Base-by-base conservation (phyloP, 345 rosid species). In the Sisymbrium altissimum region DNA sequence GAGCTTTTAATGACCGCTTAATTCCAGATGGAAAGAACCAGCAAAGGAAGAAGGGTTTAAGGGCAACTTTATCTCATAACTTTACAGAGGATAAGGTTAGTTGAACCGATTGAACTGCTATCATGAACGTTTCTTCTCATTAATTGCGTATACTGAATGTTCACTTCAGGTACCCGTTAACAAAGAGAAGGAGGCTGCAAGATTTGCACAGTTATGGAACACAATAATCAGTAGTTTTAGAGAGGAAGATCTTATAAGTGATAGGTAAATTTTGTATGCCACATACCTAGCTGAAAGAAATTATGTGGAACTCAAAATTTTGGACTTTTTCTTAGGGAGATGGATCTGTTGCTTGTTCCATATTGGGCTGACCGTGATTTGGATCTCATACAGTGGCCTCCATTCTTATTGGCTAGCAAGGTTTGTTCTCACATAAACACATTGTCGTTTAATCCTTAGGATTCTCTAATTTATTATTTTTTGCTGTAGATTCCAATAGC, bases 181-280 rank as follows among this genome's bases (percentile, higher is more conserved):
- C 83, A 86, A 87, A 77, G 96, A 86, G 76, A 85, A 87, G 75
- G 97, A 82, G 58, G 91, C 97, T 70, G 91, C 97, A 39, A 87
- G 96, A 78, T 96, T 96, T 86, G 98, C 99, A 72, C 99, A 92
- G 84, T 56, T 96, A 72, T 96, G 99, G 99, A 96, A 96, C 86
- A 89, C 83, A 79, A 90, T 96, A 70, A 96, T 96, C 59, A 86
- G 88, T 71, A 96, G 98, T 74, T 96, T 96, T 55, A 85, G 99
- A 75, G 96, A 96, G 73, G 99, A 96, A 74, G 99, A 96, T 83
- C 90, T 96, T 58, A 96, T 96, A 70, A 89, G 85, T 79, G 12
- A 92, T 66, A 88, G 82, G 99, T 90, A 83, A 53, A 35, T 60
- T 33, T 72, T 78, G 43, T 43, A 59, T 74, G 64, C 66, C 27